These are phyloP conservation scores for Colletotrichum cuscutae DNA, from an alignment of 2,329 filamentous ascomycete genomes.

Conservation along the genomic window DNA sequence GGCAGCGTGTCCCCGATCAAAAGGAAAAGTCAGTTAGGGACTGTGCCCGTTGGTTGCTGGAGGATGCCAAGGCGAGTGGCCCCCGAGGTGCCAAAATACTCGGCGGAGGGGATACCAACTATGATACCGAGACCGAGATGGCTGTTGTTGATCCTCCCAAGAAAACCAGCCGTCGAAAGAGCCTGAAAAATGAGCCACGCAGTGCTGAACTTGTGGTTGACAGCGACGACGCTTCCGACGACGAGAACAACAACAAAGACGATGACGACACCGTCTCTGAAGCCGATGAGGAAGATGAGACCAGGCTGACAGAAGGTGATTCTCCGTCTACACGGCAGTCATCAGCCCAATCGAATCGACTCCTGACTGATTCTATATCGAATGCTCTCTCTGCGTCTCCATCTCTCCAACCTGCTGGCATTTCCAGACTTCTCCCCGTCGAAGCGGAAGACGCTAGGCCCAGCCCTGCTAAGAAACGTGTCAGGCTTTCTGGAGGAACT, in stretches of 20 bases:
- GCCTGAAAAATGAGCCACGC: not conserved
- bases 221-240: not conserved
- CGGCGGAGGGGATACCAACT: constrained; percentile 5
- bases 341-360: not conserved
- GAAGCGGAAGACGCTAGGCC: not conserved
- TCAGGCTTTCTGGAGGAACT: constrained; percentile 19
- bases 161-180: not conserved
- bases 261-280: not conserved
- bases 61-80: constrained; percentile 41
- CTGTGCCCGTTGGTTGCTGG: constrained; percentile 47
- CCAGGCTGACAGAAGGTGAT: not conserved
- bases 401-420: not conserved
- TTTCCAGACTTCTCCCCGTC: not conserved
- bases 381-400: not conserved
- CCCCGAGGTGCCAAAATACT: constrained; percentile 2
- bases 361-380: not conserved
- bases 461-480: constrained; percentile 26
- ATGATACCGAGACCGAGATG: constrained; percentile 13
- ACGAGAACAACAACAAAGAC: not conserved
- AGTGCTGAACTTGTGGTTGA: constrained; percentile 15
- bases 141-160: not conserved
- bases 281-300: not conserved
- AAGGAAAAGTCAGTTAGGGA: constrained; percentile 46
- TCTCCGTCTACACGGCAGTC: constrained; percentile 3
- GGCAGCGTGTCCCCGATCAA: constrained; percentile 45